A percentile compares a stretch with the other conserved stretches of the same genome.
phyloP scores from a whole-genome alignment of 192 early-diverging fungal genomes.

The Coemansia sp. region DNA sequence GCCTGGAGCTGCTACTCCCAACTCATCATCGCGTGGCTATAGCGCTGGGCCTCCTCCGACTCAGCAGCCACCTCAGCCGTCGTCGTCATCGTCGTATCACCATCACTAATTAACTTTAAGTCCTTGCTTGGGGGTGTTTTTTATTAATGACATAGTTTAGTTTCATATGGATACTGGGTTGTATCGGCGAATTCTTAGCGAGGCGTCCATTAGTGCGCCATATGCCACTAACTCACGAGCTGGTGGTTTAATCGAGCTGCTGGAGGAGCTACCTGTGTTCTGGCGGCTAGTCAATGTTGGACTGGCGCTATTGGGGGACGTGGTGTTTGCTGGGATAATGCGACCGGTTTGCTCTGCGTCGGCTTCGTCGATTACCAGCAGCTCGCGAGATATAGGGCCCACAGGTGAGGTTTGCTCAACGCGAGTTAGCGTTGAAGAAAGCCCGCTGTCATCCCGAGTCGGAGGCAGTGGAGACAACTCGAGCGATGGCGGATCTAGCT shows the following conservation, averaged over 20 bases:
- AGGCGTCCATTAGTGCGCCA: slow-evolving; percentile 31
- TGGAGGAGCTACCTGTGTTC: not conserved
- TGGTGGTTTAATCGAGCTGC: not conserved
- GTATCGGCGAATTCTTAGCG: slow-evolving; percentile 36
- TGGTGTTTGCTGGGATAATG: slow-evolving; percentile 20
- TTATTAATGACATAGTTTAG: not conserved
- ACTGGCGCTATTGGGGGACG: not conserved
- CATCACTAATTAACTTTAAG: not conserved
- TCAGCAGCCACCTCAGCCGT: not conserved
- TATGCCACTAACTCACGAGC: slow-evolving; percentile 22
- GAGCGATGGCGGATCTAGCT: not conserved
- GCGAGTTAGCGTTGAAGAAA: not conserved
- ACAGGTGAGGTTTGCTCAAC: slow-evolving; percentile 12
- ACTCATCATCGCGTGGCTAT: not conserved
- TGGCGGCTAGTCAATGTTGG: not conserved
- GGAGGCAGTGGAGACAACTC: not conserved
- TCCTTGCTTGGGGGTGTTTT: not conserved
- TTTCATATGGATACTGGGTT: not conserved
- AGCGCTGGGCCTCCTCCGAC: not conserved
- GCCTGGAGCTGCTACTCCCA: not conserved
- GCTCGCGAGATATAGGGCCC: slow-evolving; percentile 22
- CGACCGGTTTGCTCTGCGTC: slow-evolving; percentile 11
- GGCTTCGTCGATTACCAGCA: slow-evolving; percentile 32
- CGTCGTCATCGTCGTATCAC: not conserved
- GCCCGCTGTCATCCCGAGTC: not conserved